Conservation (phyloP, 805 yeast species). For the Pichia kluyveri region DNA sequence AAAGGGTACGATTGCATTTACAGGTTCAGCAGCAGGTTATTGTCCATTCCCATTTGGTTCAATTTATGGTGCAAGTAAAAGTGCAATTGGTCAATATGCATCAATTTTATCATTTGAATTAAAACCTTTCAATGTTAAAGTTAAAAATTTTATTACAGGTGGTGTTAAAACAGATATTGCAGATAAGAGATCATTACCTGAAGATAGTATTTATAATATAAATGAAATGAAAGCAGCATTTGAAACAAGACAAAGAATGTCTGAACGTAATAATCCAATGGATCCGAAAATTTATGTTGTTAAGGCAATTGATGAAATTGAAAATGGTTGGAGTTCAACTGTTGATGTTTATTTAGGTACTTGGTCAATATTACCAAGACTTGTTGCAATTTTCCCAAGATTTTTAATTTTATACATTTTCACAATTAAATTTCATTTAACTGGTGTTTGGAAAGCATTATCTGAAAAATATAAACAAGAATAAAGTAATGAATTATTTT, state of each 20-base stretch:
- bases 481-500: too few relatives aligned
- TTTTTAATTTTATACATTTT: constrained; percentile 19
- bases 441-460: constrained; percentile 25
- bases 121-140: constrained; percentile 64
- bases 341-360: constrained; percentile 54
- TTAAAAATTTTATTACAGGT: constrained; percentile 64
- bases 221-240: constrained; percentile 45
- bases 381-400: constrained; percentile 22
- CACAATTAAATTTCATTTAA: constrained; percentile 27
- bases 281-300: constrained; percentile 47
- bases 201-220: constrained; percentile 41
- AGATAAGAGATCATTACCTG: constrained; percentile 52
- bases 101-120: constrained; percentile 54
- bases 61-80: constrained; percentile 59
- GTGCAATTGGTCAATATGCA: constrained; percentile 70
- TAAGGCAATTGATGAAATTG: constrained; percentile 43
- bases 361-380: constrained; percentile 14
- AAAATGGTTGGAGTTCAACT: constrained; percentile 25
- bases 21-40: constrained; percentile 64
- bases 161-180: constrained; percentile 67
- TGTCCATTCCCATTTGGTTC: constrained; percentile 65
- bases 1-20: constrained; percentile 61
- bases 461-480: constrained; percentile 4
- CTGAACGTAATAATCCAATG: constrained; percentile 51
- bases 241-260: constrained; percentile 47